phyloP scores from a whole-genome alignment of 331 rosid genomes.

The Pyrus hybrid region DNA sequence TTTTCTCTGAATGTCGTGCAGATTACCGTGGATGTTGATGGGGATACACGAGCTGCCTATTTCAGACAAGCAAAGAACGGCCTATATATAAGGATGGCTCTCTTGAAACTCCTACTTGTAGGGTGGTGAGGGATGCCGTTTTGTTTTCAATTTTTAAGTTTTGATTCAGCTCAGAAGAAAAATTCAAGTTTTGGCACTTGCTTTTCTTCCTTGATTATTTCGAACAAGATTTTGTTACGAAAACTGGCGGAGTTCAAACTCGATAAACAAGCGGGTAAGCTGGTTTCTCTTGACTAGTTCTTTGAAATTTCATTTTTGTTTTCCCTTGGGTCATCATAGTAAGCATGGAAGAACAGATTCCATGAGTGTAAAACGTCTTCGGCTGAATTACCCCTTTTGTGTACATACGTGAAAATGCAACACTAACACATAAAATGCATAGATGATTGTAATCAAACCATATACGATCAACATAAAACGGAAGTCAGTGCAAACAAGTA shows the following conservation, averaged over 20 bases:
- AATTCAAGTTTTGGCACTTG: neutral
- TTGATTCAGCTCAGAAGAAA: neutral
- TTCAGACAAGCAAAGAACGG: slow-evolving; percentile 89
- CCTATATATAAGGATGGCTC: slow-evolving; percentile 63
- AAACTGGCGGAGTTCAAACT: neutral
- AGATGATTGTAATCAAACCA: neutral
- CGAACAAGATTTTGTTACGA: neutral
- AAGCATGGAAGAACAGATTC: neutral
- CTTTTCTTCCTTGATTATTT: neutral
- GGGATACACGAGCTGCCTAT: slow-evolving; percentile 72
- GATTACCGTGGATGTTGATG: slow-evolving; percentile 67
- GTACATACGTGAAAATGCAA: neutral
- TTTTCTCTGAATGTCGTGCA: slow-evolving; percentile 12
- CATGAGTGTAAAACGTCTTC: neutral
- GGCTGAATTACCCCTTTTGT: neutral
- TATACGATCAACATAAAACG: neutral
- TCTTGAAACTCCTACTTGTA: slow-evolving; percentile 60
- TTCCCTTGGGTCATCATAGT: neutral
- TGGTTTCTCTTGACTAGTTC: neutral
- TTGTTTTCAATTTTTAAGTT: neutral
- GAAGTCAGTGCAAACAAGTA: neutral
- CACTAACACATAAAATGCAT: no score
- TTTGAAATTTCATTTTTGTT: neutral
- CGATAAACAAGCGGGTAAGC: neutral
- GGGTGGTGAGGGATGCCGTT: slow-evolving; percentile 38